Evolutionary conservation across 306 rosid genomes (phyloP).

Genomic region (Vicia sativa): DNA sequence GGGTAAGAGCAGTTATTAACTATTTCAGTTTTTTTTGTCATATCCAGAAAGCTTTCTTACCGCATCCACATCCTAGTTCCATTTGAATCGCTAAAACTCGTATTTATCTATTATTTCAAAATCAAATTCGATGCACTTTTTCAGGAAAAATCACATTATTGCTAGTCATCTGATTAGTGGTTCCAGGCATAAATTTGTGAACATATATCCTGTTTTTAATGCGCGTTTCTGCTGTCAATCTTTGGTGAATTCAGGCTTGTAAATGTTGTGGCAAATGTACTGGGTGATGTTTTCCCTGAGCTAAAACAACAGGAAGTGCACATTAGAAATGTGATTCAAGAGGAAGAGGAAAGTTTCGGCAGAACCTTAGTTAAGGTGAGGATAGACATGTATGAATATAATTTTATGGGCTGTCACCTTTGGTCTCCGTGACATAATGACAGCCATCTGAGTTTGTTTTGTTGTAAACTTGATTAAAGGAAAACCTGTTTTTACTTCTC

Average conservation of each 20-base stretch:
- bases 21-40: constrained; percentile 22
- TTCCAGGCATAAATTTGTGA: background rate
- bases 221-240: constrained; percentile 6
- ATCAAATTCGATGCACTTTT: constrained; percentile 1
- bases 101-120: constrained; percentile 10
- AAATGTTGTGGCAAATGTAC: constrained; percentile 56
- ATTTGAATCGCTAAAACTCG: background rate
- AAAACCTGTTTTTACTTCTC: constrained; percentile 33
- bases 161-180: background rate
- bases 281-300: constrained; percentile 90
- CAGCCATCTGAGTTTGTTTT: constrained; percentile 7
- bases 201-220: constrained; percentile 14
- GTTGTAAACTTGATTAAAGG: constrained; percentile 11
- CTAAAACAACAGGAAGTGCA: constrained; percentile 65
- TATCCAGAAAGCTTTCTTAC: constrained; percentile 5
- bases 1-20: constrained; percentile 55
- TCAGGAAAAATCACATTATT: background rate
- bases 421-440: constrained; percentile 3
- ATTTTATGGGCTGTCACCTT: constrained; percentile 25
- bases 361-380: constrained; percentile 89
- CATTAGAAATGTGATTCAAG: constrained; percentile 71
- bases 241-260: constrained; percentile 71
- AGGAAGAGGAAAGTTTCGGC: constrained; percentile 96
- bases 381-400: constrained; percentile 1
- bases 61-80: constrained; percentile 3